These are phyloP conservation scores for Amanita pallidorosea DNA, from an alignment of 768 basidiomycete genomes.

Conservation along the genomic window DNA sequence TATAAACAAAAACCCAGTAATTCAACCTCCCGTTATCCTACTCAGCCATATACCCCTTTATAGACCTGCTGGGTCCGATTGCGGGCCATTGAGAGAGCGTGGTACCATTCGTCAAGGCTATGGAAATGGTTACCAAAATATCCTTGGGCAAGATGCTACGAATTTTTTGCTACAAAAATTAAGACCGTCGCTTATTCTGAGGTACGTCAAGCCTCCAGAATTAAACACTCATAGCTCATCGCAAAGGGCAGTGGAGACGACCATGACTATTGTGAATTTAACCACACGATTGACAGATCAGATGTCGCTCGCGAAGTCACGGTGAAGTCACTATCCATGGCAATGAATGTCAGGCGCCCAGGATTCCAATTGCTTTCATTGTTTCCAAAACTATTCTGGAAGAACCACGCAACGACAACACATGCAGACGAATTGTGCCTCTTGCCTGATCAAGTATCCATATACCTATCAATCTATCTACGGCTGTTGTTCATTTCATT, in stretches of 20 bases:
- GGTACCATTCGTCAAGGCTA: conserved; percentile 63
- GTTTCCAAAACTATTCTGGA: conserved; percentile 2
- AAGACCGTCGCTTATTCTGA: conserved; percentile 63
- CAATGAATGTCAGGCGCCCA: conserved; percentile 74
- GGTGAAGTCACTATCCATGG: conserved; percentile 85
- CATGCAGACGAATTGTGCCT: conserved; percentile 58
- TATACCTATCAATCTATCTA: conserved; percentile 65
- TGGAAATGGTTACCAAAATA: conserved; percentile 80
- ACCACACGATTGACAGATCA: conserved; percentile 25
- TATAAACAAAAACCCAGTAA: neutral
- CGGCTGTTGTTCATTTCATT: conserved; percentile 59
- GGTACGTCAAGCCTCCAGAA: conserved; percentile 28
- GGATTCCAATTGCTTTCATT: conserved; percentile 89
- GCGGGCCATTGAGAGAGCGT: conserved; percentile 71
- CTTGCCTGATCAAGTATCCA: conserved; percentile 75
- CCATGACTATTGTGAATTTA: conserved; percentile 88
- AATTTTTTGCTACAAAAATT: conserved; percentile 54
- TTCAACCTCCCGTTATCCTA: conserved; percentile 47
- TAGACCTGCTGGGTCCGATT: conserved; percentile 53
- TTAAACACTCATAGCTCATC: conserved; percentile 1
- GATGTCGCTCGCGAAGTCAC: conserved; percentile 60
- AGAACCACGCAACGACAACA: conserved; percentile 12
- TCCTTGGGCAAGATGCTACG: conserved; percentile 57
- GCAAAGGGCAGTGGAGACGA: conserved; percentile 65
- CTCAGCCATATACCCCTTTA: conserved; percentile 87